Evolutionary conservation across 371 early-diverging fungal species (phyloP).

Genomic region (Amoeboaphelidium protococcarum): DNA sequence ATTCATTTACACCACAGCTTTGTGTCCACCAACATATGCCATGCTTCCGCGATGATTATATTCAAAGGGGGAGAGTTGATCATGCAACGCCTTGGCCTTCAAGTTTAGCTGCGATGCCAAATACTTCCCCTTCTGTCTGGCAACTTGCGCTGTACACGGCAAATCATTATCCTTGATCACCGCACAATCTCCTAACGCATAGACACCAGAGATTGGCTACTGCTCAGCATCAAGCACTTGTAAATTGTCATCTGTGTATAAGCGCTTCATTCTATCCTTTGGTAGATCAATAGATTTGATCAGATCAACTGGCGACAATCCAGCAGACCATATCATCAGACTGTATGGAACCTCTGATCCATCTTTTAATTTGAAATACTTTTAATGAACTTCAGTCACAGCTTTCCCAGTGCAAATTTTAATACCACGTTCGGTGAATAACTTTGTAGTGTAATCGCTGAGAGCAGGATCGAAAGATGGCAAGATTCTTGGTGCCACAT

Average conservation of each 20-base stretch:
- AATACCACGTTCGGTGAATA: conserved; percentile 42
- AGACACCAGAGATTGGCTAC: conserved; percentile 10
- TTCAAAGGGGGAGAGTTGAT: neutral
- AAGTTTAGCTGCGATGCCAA: neutral
- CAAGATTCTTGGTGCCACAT: conserved; percentile 45
- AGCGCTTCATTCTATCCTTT: conserved; percentile 9
- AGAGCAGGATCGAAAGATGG: conserved; percentile 46
- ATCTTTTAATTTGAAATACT: conserved; percentile 13
- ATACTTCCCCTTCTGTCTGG: neutral
- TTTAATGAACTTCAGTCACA: conserved; percentile 26
- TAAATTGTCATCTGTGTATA: conserved; percentile 37
- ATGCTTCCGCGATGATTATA: neutral
- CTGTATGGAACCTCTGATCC: conserved; percentile 24
- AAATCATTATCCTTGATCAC: conserved; percentile 15
- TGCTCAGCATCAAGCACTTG: conserved; percentile 31
- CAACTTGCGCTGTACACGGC: conserved; percentile 2
- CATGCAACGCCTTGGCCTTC: neutral
- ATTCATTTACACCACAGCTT: neutral
- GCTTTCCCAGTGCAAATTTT: conserved; percentile 39
- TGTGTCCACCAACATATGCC: conserved; percentile 1
- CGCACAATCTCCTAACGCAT: conserved; percentile 78
- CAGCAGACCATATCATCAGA: conserved; percentile 60
- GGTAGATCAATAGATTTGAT: conserved; percentile 4
- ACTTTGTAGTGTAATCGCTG: conserved; percentile 30
- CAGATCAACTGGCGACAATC: conserved; percentile 30